A percentile compares a stretch with the other conserved stretches of the same genome.
phyloP scores from a whole-genome alignment of 805 yeast species.

The Sugiyamaella boreocaroliniensis region DNA sequence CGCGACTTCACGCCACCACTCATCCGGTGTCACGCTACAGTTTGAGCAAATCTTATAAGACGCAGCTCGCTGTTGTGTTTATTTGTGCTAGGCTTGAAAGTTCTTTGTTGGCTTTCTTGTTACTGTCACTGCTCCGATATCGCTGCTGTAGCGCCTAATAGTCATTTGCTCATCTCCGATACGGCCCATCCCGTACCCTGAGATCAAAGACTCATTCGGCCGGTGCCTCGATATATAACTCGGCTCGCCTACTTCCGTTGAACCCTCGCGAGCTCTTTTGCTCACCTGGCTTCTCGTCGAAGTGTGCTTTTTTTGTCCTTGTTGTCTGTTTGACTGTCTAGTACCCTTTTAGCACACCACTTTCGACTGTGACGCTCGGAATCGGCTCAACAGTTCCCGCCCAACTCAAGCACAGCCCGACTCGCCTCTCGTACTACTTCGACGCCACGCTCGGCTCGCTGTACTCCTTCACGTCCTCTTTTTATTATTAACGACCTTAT shows the following conservation, averaged over 20 bases:
- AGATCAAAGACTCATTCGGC: background rate
- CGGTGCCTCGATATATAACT: background rate
- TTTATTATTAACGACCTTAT: slow-evolving; percentile 2
- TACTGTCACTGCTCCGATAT: background rate
- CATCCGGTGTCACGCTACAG: background rate
- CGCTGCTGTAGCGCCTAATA: background rate
- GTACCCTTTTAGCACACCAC: background rate
- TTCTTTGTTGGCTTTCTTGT: background rate
- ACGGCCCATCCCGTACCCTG: background rate
- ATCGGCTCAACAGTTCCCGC: too few relatives aligned
- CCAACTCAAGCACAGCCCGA: background rate
- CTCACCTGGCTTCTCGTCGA: background rate
- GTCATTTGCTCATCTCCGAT: background rate
- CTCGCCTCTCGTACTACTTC: background rate
- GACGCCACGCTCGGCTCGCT: background rate
- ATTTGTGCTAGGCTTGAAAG: too few relatives aligned
- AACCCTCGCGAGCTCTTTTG: background rate
- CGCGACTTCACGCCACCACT: background rate
- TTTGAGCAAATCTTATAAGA: too few relatives aligned
- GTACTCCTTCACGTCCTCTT: background rate
- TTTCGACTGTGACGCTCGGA: too few relatives aligned
- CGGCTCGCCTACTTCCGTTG: background rate
- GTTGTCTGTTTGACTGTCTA: background rate
- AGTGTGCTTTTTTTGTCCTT: background rate
- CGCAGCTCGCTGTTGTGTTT: too few relatives aligned